Base-by-base conservation (phyloP, 306 rosid species). In the Vigna unguiculata region DNA sequence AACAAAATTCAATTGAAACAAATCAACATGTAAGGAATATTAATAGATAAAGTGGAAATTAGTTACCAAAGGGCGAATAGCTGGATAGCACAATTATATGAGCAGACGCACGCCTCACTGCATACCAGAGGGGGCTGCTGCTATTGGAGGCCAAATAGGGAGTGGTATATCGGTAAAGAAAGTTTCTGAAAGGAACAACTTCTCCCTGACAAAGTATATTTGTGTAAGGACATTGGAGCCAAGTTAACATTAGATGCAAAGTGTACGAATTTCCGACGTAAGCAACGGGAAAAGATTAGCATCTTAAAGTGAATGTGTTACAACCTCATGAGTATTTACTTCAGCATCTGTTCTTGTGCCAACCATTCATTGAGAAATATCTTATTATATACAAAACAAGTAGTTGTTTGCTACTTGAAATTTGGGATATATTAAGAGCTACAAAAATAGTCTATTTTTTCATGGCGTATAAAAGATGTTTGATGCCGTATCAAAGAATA, bases 51-150 rank as follows among this genome's bases (percentile, higher is more conserved):
- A 45, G 74, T 67, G 54, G 78, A 21, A 79, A 75, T 61, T 68
- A 73, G 41, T 87, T 89, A 95, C 99, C 97, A 81, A 79, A 96
- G 59, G 99, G 87, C 1, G 99, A 96, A 78, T 96, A 96, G 88
- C 97, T 90, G 78, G 96, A 88, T 32, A 96, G 82, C 71, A 96
- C 96, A 30, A 96, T 92, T 80, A 96, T 87, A 78, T 96, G 99
- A 71, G 99, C 96, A 46, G 99, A 96, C 2, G 99, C 99, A 21
- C 97, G 91, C 85, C 99, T 83, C 79, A 96, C 69, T 61, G 99
- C 93, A 74, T 92, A 96, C 99, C 99, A 96, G 65, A 96, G 96
- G 47, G 97, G 97, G 78, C 71, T 92, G 88, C 84, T 89, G 82
- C 99, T 96, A 17, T 86, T 72, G 87, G 98, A 87, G 66, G 96